These are phyloP conservation scores for Alternaria infectoria DNA, from an alignment of 2,329 filamentous ascomycete species.

Conservation along the genomic window DNA sequence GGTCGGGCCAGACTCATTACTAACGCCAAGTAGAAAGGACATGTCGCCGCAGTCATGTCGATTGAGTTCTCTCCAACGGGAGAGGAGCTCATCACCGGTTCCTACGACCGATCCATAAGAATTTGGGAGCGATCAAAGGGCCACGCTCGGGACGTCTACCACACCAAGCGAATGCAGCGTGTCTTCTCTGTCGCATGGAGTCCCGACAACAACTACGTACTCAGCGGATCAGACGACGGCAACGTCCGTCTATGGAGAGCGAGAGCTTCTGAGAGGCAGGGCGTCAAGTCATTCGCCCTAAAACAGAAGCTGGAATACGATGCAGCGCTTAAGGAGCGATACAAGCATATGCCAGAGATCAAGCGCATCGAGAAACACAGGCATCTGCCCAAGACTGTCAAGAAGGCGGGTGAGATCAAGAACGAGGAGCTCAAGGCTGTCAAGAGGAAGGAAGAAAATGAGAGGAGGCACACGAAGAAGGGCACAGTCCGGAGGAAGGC, in stretches of 20 bases:
- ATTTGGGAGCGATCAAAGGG: conserved; percentile 82
- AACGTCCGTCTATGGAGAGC: conserved; percentile 90
- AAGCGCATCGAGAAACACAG: conserved; percentile 87
- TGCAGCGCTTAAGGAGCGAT: conserved; percentile 79
- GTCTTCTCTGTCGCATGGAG: conserved; percentile 87
- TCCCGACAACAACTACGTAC: conserved; percentile 85
- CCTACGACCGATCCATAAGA: conserved; percentile 85
- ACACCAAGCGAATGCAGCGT: conserved; percentile 97
- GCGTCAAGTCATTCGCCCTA: conserved; percentile 84
- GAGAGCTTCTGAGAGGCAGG: conserved; percentile 80
- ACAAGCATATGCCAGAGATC: conserved; percentile 96
- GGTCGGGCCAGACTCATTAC: neutral
- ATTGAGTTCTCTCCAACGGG: conserved; percentile 95
- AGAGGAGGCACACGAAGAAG: conserved; percentile 88
- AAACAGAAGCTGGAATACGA: conserved; percentile 92
- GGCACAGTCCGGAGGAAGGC: conserved; percentile 73
- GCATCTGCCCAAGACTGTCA: conserved; percentile 88
- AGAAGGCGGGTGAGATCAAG: conserved; percentile 97
- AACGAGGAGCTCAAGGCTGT: conserved; percentile 83
- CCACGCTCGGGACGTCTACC: conserved; percentile 90
- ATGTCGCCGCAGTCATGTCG: conserved; percentile 93
- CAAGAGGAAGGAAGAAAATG: conserved; percentile 92
- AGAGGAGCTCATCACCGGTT: conserved; percentile 88
- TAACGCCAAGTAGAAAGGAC: conserved; percentile 65
- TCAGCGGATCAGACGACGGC: conserved; percentile 92